Evolutionary conservation across 1,139 yeast genomes (phyloP).

Genomic region (Yamadazyma buinensis): DNA sequence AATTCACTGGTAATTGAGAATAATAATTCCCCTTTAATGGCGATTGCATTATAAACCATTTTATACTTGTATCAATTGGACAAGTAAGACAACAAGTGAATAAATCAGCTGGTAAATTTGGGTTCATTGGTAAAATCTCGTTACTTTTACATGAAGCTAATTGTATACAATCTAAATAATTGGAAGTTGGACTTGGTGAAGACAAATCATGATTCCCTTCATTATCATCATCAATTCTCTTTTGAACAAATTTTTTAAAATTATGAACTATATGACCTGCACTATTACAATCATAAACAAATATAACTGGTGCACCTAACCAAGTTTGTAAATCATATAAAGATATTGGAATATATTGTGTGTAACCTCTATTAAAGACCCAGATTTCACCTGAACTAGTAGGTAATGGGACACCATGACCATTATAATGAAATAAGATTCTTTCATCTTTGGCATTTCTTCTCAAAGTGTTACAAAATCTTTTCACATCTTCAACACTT

Average conservation of each 20-base stretch:
- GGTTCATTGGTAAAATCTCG: constrained; percentile 88
- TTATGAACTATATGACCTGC: constrained; percentile 93
- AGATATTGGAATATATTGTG: constrained; percentile 95
- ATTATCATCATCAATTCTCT: constrained; percentile 83
- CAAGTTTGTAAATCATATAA: constrained; percentile 91
- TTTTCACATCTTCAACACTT: constrained; percentile 89
- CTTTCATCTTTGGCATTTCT: constrained; percentile 91
- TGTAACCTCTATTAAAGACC: constrained; percentile 96
- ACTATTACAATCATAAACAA: constrained; percentile 90
- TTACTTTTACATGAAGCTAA: constrained; percentile 89
- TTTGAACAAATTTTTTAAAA: constrained; percentile 86
- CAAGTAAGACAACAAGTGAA: constrained; percentile 94
- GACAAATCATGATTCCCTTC: constrained; percentile 65
- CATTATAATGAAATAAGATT: constrained; percentile 89
- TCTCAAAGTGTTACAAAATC: constrained; percentile 85
- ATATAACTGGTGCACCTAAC: constrained; percentile 97
- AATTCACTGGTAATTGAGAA: constrained; percentile 47
- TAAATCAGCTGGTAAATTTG: constrained; percentile 92
- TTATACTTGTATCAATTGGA: constrained; percentile 90
- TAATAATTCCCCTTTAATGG: constrained; percentile 65
- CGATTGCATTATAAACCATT: constrained; percentile 87
- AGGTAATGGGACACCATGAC: constrained; percentile 99
- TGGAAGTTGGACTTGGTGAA: constrained; percentile 63
- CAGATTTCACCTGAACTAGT: constrained; percentile 97
- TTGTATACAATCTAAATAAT: constrained; percentile 86